A percentile compares a stretch with the other conserved stretches of the same genome.
Evolutionary conservation across 176 grass and related monocot species (phyloP).

Genomic region (Themeda triandra): DNA sequence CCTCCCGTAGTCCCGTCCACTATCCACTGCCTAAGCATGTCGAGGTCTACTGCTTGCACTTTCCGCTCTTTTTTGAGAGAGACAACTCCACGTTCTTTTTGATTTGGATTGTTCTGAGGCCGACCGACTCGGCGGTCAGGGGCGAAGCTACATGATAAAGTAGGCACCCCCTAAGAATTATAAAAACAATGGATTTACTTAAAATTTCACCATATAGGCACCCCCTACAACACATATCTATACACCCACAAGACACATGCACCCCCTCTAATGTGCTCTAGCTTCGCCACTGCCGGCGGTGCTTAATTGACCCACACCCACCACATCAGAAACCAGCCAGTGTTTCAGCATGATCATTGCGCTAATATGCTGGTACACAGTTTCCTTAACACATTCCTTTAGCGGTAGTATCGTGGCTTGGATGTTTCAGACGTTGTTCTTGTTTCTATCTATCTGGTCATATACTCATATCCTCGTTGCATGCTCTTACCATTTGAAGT

Average conservation of each 20-base stretch:
- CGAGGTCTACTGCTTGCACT: neutral
- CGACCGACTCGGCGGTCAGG: neutral
- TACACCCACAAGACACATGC: too few relatives aligned
- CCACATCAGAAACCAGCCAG: neutral
- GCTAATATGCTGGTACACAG: neutral
- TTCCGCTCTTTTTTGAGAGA: neutral
- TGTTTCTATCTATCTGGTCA: neutral
- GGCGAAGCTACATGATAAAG: too few relatives aligned
- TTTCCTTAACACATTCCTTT: neutral
- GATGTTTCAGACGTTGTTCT: neutral
- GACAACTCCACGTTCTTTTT: slow-evolving; percentile 3
- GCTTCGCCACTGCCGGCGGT: neutral
- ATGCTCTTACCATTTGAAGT: neutral
- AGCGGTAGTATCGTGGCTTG: neutral
- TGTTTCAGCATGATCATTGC: neutral
- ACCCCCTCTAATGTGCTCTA: too few relatives aligned
- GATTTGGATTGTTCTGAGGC: slow-evolving; percentile 7
- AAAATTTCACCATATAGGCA: too few relatives aligned
- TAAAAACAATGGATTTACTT: too few relatives aligned
- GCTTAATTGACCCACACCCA: neutral
- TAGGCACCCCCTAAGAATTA: too few relatives aligned
- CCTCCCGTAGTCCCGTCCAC: too few relatives aligned
- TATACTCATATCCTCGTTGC: neutral
- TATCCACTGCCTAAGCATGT: too few relatives aligned
- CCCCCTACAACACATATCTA: too few relatives aligned